Conservation (phyloP, 2,329 filamentous ascomycete species). For the Albophoma yamanashiensis region DNA sequence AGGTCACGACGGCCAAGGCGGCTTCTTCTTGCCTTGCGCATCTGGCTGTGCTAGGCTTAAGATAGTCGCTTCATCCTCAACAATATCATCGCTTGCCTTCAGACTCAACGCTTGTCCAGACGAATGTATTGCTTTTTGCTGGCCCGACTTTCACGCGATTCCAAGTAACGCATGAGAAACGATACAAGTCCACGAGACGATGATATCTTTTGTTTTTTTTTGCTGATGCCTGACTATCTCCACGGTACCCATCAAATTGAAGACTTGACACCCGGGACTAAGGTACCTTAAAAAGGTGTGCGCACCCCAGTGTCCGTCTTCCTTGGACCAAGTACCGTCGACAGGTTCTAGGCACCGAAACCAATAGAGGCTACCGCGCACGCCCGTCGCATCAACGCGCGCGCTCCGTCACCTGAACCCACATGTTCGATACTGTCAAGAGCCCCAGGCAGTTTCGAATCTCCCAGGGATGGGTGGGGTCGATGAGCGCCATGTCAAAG, state of each 20-base stretch:
- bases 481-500: conserved; percentile 16
- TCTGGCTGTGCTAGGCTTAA: too few relatives aligned
- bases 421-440: conserved; percentile 20
- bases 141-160: too few relatives aligned
- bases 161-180: too few relatives aligned
- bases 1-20: too few relatives aligned
- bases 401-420: conserved; percentile 18
- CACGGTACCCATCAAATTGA: not conserved
- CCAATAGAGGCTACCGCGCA: not conserved
- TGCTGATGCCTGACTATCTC: not conserved
- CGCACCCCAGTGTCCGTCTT: not conserved
- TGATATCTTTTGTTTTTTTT: not conserved
- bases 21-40: too few relatives aligned
- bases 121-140: too few relatives aligned
- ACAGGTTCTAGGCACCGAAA: not conserved
- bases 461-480: conserved; percentile 16
- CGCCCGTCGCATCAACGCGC: not conserved
- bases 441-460: conserved; percentile 14
- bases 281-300: not conserved
- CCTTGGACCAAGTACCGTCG: not conserved
- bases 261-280: too few relatives aligned
- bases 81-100: too few relatives aligned
- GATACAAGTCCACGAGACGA: too few relatives aligned
- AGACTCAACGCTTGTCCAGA: too few relatives aligned
- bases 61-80: too few relatives aligned